phyloP scores from a whole-genome alignment of 2,329 filamentous ascomycete genomes.

The Colletotrichum higginsianum region DNA sequence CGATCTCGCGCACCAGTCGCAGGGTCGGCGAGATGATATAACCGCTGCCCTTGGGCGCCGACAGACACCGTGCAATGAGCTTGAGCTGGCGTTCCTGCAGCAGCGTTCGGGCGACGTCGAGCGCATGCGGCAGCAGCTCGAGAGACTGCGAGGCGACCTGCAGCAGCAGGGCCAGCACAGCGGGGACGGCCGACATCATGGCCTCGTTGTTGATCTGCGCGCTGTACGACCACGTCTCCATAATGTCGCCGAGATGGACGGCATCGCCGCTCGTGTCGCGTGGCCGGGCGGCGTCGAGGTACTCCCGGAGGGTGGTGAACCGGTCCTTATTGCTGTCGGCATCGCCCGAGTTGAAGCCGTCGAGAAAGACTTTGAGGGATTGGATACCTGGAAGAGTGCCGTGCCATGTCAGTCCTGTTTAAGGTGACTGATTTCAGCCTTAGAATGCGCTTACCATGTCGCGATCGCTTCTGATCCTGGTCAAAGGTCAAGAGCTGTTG shows the following conservation, averaged over 20 bases:
- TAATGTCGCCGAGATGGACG: constrained; percentile 81
- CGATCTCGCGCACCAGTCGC: constrained; percentile 87
- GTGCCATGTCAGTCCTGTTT: neutral
- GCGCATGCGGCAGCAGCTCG: constrained; percentile 81
- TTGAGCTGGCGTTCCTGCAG: constrained; percentile 86
- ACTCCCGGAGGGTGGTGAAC: constrained; percentile 76
- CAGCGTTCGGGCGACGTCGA: constrained; percentile 85
- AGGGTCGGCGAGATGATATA: constrained; percentile 91
- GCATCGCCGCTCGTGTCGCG: constrained; percentile 61
- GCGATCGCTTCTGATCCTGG: constrained; percentile 76
- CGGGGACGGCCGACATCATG: constrained; percentile 84
- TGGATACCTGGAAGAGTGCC: constrained; percentile 67
- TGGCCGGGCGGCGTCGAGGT: constrained; percentile 72
- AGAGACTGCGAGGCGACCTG: constrained; percentile 82
- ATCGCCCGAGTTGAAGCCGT: constrained; percentile 71
- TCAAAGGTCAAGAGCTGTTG: constrained; percentile 78
- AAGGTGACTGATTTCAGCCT: too few relatives aligned
- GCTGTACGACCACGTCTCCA: constrained; percentile 91
- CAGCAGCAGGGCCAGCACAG: constrained; percentile 85
- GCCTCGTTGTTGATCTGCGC: constrained; percentile 84
- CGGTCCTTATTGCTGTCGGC: constrained; percentile 64
- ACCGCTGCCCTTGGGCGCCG: constrained; percentile 85
- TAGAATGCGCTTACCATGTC: constrained; percentile 68
- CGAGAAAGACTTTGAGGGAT: constrained; percentile 80
- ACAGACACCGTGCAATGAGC: constrained; percentile 83